Evolutionary conservation across 441 rosid species (phyloP).

Genomic region (Mallotus japonicus): DNA sequence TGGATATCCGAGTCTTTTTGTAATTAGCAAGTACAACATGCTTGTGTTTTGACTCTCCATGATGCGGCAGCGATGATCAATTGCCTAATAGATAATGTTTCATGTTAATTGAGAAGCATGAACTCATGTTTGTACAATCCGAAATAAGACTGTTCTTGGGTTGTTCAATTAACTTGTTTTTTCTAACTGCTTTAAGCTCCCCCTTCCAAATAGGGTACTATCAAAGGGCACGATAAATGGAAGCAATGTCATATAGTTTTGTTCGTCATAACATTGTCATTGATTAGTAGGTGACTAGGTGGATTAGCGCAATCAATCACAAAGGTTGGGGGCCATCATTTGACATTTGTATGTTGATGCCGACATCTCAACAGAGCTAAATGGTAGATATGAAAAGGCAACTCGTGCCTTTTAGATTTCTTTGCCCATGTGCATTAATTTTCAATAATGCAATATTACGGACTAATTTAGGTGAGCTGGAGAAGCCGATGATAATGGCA

Average conservation of each 20-base stretch:
- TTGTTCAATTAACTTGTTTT: neutral
- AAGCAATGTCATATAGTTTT: neutral
- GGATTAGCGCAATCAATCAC: too few relatives aligned
- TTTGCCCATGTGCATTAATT: neutral
- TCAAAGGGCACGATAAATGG: neutral
- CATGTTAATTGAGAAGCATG: neutral
- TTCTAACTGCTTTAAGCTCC: neutral
- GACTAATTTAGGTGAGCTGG: neutral
- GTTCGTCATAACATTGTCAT: too few relatives aligned
- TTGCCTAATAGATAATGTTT: neutral
- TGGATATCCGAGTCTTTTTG: constrained; percentile 7
- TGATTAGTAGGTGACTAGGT: too few relatives aligned
- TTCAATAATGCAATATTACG: neutral
- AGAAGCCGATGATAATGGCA: neutral
- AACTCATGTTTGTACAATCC: neutral
- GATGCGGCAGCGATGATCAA: neutral
- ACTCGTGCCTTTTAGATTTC: too few relatives aligned
- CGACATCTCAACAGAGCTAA: neutral
- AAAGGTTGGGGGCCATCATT: too few relatives aligned
- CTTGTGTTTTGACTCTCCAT: constrained; percentile 10
- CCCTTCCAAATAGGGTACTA: neutral
- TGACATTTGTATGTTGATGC: too few relatives aligned
- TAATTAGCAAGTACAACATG: neutral
- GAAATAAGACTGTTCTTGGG: neutral
- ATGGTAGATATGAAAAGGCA: neutral